Evolutionary conservation across 495 filamentous ascomycete species (phyloP).

Genomic region (Tuber indicum): DNA sequence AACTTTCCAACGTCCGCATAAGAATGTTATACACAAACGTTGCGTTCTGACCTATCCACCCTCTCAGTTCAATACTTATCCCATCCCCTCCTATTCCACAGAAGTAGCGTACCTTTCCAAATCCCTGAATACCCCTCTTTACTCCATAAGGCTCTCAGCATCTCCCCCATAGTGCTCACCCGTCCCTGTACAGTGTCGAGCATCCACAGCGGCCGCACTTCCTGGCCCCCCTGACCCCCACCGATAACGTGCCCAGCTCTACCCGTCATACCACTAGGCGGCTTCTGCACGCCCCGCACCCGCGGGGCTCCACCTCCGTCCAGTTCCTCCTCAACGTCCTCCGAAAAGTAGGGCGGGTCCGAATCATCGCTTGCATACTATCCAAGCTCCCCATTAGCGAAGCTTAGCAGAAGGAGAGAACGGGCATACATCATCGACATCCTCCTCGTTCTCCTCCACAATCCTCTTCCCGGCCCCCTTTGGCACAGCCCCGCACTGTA

Average conservation of each 20-base stretch:
- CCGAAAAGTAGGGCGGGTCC: constrained; percentile 79
- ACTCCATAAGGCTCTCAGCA: constrained; percentile 57
- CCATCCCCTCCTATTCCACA: constrained; percentile 40
- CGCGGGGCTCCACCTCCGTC: constrained; percentile 48
- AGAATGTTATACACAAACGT: constrained; percentile 37
- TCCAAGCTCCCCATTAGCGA: constrained; percentile 11
- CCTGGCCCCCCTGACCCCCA: constrained; percentile 17
- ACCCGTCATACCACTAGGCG: constrained; percentile 51
- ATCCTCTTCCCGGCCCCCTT: constrained; percentile 40
- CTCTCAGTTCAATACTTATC: constrained; percentile 5
- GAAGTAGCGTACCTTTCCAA: constrained; percentile 83
- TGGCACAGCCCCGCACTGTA: constrained; percentile 65
- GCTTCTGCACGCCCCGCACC: constrained; percentile 51
- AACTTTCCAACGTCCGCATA: constrained; percentile 35
- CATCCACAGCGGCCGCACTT: constrained; percentile 41
- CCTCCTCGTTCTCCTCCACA: constrained; percentile 39
- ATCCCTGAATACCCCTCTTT: constrained; percentile 84
- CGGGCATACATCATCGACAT: constrained; percentile 43
- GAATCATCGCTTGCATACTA: constrained; percentile 56
- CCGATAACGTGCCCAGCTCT: constrained; percentile 48
- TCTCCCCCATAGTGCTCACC: constrained; percentile 28
- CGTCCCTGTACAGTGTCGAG: constrained; percentile 19
- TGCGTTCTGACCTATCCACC: constrained; percentile 32
- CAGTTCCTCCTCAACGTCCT: constrained; percentile 44
- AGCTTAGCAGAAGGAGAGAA: constrained; percentile 2